A percentile compares a stretch with the other conserved stretches of the same genome.
phyloP scores from a whole-genome alignment of 768 basidiomycete genomes.

The Amanita inopinata region DNA sequence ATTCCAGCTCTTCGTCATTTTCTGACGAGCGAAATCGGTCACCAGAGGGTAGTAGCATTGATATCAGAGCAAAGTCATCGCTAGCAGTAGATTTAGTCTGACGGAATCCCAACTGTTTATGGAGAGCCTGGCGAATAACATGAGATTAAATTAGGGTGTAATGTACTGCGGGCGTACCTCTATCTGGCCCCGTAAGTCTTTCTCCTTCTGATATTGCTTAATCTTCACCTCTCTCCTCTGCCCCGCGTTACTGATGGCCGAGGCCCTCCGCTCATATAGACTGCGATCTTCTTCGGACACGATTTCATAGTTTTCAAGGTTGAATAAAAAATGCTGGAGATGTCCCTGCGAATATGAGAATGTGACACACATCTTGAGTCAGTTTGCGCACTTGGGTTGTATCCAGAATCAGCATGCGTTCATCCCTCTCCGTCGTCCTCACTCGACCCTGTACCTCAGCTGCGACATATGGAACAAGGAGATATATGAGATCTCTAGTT shows the following conservation, averaged over 20 bases:
- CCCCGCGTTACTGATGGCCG: conserved; percentile 50
- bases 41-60: conserved; percentile 44
- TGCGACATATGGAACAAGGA: conserved; percentile 59
- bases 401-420: conserved; percentile 46
- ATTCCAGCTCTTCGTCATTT: conserved; percentile 39
- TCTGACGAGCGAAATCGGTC: conserved; percentile 14
- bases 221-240: conserved; percentile 83
- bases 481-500: conserved; percentile 65
- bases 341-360: background rate
- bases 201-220: conserved; percentile 80
- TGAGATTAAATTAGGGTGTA: background rate
- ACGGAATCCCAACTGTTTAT: conserved; percentile 40
- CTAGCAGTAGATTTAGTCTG: conserved; percentile 20
- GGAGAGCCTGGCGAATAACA: conserved; percentile 31
- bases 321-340: conserved; percentile 30
- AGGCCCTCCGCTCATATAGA: conserved; percentile 40
- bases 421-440: conserved; percentile 42
- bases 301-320: conserved; percentile 57
- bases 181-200: conserved; percentile 61
- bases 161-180: conserved; percentile 36
- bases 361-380: background rate
- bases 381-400: conserved; percentile 44
- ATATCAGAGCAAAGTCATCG: conserved; percentile 54
- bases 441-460: conserved; percentile 59
- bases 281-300: conserved; percentile 50